A percentile compares a stretch with the other conserved stretches of the same genome.
Conservation (phyloP, 2,329 filamentous ascomycete species). For the Cercospora nicotianae region DNA sequence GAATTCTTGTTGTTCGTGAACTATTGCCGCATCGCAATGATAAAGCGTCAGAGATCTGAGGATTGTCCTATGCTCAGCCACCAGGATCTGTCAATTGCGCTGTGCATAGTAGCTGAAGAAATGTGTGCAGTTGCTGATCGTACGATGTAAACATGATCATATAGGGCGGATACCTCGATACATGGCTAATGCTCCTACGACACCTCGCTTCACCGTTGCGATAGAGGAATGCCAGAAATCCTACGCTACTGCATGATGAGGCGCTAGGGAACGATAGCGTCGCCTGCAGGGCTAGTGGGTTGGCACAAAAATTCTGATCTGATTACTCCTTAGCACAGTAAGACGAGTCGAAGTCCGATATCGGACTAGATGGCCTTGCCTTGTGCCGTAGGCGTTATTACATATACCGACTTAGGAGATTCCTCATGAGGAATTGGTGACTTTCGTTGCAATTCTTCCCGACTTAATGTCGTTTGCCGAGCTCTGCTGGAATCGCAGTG, state of each 20-base stretch:
- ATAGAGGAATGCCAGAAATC: neutral
- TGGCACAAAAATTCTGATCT: neutral
- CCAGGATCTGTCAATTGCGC: neutral
- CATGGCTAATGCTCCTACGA: too few relatives aligned
- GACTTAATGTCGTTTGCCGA: too few relatives aligned
- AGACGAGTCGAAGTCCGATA: neutral
- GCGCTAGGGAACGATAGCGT: neutral
- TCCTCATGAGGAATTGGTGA: too few relatives aligned
- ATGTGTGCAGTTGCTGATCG: too few relatives aligned
- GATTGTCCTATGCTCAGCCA: neutral
- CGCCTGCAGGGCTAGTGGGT: neutral
- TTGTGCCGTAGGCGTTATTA: neutral
- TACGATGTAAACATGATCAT: too few relatives aligned
- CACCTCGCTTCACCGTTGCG: neutral
- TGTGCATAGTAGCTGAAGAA: neutral
- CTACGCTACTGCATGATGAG: neutral
- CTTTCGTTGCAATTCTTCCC: too few relatives aligned
- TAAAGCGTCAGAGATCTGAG: neutral
- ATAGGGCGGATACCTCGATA: too few relatives aligned
- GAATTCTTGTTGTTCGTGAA: neutral
- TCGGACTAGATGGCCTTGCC: neutral
- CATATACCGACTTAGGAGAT: too few relatives aligned
- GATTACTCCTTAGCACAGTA: neutral
- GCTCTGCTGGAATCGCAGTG: too few relatives aligned
- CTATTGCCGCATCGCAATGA: neutral